phyloP scores from a whole-genome alignment of 1,284 basidiomycete genomes.

The Apiotrichum brassicae region DNA sequence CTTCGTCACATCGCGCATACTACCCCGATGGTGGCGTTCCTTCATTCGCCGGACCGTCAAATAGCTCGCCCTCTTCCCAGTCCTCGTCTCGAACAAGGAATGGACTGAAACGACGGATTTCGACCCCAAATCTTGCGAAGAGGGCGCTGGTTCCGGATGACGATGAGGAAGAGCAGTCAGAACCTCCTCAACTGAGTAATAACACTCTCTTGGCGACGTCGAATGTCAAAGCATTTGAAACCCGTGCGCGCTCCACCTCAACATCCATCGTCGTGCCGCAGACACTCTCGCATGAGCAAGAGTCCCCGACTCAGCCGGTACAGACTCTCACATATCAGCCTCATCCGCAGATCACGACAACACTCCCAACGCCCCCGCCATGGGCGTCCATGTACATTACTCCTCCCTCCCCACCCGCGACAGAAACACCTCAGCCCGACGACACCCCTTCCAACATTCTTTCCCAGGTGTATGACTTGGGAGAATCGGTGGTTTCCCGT shows the following conservation, averaged over 20 bases:
- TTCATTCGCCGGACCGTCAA: neutral
- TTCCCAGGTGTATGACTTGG: slow-evolving; percentile 29
- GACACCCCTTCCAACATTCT: slow-evolving; percentile 10
- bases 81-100: slow-evolving; percentile 6
- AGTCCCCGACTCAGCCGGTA: slow-evolving; percentile 10
- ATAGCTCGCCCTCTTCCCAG: neutral
- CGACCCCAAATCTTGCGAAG: slow-evolving; percentile 29
- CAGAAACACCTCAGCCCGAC: neutral
- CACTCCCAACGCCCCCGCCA: slow-evolving; percentile 7
- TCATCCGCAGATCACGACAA: slow-evolving; percentile 6
- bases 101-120: slow-evolving; percentile 37
- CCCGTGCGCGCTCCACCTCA: slow-evolving; percentile 37
- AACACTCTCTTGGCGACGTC: neutral
- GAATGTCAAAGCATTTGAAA: slow-evolving; percentile 20
- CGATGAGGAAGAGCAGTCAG: slow-evolving; percentile 12
- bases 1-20: slow-evolving; percentile 8
- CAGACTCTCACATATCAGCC: slow-evolving; percentile 11
- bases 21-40: too few relatives aligned
- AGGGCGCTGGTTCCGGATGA: slow-evolving; percentile 8
- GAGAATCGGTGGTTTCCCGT: slow-evolving; percentile 25
- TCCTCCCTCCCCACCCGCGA: slow-evolving; percentile 16
- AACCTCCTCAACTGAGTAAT: neutral
- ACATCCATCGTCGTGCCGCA: slow-evolving; percentile 38
- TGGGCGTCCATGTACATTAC: slow-evolving; percentile 19
- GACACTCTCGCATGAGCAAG: slow-evolving; percentile 8